Conservation (phyloP, 805 yeast species). For the Starmerella floris region DNA sequence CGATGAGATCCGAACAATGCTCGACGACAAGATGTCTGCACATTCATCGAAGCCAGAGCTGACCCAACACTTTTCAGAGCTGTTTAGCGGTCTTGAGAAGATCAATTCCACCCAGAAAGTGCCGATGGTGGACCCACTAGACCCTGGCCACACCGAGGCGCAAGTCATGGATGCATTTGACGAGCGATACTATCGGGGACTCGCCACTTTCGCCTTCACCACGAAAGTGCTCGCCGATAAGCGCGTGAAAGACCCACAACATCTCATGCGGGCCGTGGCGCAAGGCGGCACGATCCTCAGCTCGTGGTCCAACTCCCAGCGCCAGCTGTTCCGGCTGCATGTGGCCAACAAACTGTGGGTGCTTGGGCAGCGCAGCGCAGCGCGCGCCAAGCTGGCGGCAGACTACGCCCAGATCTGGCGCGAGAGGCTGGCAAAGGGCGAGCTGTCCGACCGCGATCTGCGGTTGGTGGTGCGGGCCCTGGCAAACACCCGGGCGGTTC, state of each 20-base stretch:
- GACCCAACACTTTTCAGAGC: slow-evolving; percentile 17
- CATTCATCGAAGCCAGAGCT: slow-evolving; percentile 16
- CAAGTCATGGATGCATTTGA: slow-evolving; percentile 20
- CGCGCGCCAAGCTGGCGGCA: slow-evolving; percentile 16
- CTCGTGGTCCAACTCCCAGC: slow-evolving; percentile 20
- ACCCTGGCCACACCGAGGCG: slow-evolving; percentile 8
- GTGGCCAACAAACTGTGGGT: slow-evolving; percentile 24
- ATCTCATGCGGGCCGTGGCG: slow-evolving; percentile 19
- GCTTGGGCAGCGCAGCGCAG: slow-evolving; percentile 14
- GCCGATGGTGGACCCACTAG: slow-evolving; percentile 4
- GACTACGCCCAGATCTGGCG: slow-evolving; percentile 19
- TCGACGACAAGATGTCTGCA: slow-evolving; percentile 13
- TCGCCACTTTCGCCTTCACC: slow-evolving; percentile 19
- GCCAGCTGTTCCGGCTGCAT: slow-evolving; percentile 21
- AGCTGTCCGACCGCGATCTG: not conserved
- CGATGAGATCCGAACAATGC: slow-evolving; percentile 15
- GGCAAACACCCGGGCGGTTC: slow-evolving; percentile 11
- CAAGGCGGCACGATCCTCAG: slow-evolving; percentile 23
- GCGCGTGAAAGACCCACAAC: slow-evolving; percentile 18
- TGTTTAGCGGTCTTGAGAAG: slow-evolving; percentile 18
- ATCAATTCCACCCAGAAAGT: slow-evolving; percentile 1
- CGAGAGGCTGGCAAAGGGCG: slow-evolving; percentile 1
- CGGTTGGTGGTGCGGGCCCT: slow-evolving; percentile 13
- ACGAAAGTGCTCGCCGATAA: slow-evolving; percentile 19
- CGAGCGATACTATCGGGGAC: slow-evolving; percentile 22